Evolutionary conservation across 1,284 basidiomycete species (phyloP).

Genomic region (Pisolithus thermaeus): DNA sequence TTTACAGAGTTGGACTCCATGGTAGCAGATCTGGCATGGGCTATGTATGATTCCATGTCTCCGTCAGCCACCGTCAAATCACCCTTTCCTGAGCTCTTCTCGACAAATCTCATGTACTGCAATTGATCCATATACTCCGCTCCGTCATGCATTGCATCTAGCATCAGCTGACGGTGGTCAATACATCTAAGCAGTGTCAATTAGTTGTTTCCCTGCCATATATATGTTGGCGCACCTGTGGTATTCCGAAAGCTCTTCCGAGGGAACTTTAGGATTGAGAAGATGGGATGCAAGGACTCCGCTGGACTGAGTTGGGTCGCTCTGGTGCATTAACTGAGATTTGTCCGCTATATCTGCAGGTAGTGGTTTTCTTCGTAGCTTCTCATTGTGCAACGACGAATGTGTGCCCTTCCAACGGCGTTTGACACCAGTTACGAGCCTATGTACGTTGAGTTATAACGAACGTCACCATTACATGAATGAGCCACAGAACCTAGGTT

Average conservation of each 20-base stretch:
- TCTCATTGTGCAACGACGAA: constrained; percentile 27
- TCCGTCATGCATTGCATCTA: constrained; percentile 46
- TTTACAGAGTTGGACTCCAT: constrained; percentile 2
- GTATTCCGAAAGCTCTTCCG: constrained; percentile 72
- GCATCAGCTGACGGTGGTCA: constrained; percentile 61
- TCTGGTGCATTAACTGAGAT: constrained; percentile 12
- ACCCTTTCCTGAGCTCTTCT: constrained; percentile 27
- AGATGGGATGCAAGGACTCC: constrained; percentile 57
- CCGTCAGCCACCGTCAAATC: constrained; percentile 12
- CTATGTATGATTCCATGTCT: constrained; percentile 16
- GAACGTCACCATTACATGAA: neutral
- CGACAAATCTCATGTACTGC: constrained; percentile 50
- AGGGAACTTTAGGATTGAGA: constrained; percentile 61
- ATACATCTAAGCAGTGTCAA: constrained; percentile 48
- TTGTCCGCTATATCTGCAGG: constrained; percentile 22
- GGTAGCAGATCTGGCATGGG: constrained; percentile 17
- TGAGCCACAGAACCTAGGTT: constrained; percentile 15
- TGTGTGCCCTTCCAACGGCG: constrained; percentile 58
- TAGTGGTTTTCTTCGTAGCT: constrained; percentile 29
- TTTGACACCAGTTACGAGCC: constrained; percentile 68
- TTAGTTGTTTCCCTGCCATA: neutral
- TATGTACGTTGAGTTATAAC: constrained; percentile 19
- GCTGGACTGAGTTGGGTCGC: constrained; percentile 52
- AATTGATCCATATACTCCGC: constrained; percentile 51
- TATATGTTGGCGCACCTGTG: constrained; percentile 47